Conservation (phyloP, 2,329 filamentous ascomycete genomes). For the Nothophoma quercina region DNA sequence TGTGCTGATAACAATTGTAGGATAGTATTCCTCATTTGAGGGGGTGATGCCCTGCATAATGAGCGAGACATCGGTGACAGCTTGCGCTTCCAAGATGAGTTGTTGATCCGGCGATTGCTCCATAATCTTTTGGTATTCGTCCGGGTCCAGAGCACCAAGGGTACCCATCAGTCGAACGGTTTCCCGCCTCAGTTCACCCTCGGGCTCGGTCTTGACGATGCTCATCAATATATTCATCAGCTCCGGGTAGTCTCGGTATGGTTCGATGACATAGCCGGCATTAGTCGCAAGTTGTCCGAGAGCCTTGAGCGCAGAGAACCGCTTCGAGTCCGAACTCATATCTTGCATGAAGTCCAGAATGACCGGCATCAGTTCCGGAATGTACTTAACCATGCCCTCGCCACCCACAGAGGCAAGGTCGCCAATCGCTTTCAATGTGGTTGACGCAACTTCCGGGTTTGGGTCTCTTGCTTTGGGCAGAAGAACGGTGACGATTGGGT, state of each 20-base stretch:
- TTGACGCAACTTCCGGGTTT: constrained; percentile 88
- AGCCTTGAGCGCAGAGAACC: constrained; percentile 88
- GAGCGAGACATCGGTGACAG: constrained; percentile 88
- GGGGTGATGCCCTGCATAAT: constrained; percentile 98
- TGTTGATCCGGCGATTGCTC: constrained; percentile 87
- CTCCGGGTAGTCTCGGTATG: constrained; percentile 93
- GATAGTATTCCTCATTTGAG: constrained; percentile 97
- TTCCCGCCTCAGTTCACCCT: constrained; percentile 84
- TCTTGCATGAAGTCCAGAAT: constrained; percentile 95
- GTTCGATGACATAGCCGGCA: constrained; percentile 95
- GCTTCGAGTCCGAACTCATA: constrained; percentile 86
- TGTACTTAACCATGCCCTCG: constrained; percentile 90
- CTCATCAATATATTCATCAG: constrained; percentile 90
- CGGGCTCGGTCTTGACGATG: constrained; percentile 92
- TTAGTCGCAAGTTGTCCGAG: constrained; percentile 93
- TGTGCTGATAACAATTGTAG: constrained; percentile 96
- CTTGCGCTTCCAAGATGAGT: constrained; percentile 69
- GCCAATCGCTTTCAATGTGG: constrained; percentile 93
- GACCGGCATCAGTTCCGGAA: constrained; percentile 90
- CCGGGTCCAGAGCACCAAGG: constrained; percentile 91
- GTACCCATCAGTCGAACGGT: constrained; percentile 98
- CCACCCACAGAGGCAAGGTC: constrained; percentile 94
- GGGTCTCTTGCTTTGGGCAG: constrained; percentile 88
- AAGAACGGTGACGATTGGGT: constrained; percentile 94
- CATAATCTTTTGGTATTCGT: constrained; percentile 94